Evolutionary conservation across 306 rosid species (phyloP), one percentile per base, ranked within the genome.

Genomic region (Dryas alaskensis): DNA sequence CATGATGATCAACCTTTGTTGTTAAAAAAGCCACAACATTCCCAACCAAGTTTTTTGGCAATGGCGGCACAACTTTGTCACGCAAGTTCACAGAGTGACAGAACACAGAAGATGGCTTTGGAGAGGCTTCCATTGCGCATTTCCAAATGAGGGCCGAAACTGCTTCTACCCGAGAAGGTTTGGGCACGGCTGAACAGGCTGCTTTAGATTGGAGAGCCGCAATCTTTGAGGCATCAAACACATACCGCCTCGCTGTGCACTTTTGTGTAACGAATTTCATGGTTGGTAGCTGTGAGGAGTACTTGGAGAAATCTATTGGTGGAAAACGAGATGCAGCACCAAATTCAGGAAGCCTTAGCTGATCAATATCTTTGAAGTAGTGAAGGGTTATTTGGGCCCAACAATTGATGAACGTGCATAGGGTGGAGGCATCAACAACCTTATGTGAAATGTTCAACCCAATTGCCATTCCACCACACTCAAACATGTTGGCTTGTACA

Each of bases 121-220:
- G 39, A 22, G 80, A 67, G 4, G 70, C 80, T 14, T 6, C 77
- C 69, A 78, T 78, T 1, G 78, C 67, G 53, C 69, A 81, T 76
- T 78, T 81, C 89, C 87, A 88, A 17, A 88, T 17, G 42, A 88
- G 68, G 0, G 76, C 75, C 8, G 87, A 73, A 45, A 86, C 80
- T 6, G 75, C 83, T 75, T 84, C 84, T 12, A 84, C 12, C 13
- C 86, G 76, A 4, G 88, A 67, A 11, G 90, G 86, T 16, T 69
- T 31, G n/a, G 72, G 51, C 40, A 10, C 44, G 12, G 17, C 4
- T 31, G 55, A n/a, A 19, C 68, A 44, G 7, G 73, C 75, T 49
- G 60, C 61, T 31, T 81, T 73, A 48, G 62, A 53, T 81, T 85
- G 86, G 40, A 88, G 75, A 6, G 65, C 52, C 12, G 81, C 54